Conservation (phyloP, 306 rosid genomes). For the Erythrophleum fordii region DNA sequence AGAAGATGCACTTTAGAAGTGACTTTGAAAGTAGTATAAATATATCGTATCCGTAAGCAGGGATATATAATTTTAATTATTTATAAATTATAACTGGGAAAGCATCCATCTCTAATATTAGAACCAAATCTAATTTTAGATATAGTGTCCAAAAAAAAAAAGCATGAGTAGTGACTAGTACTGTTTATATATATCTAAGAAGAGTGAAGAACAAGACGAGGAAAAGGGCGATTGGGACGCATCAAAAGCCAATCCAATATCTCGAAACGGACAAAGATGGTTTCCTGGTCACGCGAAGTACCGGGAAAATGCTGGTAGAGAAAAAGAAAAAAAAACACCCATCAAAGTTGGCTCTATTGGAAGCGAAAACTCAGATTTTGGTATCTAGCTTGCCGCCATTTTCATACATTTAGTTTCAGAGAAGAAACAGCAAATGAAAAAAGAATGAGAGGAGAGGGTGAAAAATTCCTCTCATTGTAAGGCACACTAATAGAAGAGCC, state of each 20-base stretch:
- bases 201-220: constrained; percentile 11
- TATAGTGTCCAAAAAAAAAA: background rate
- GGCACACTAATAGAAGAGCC: background rate
- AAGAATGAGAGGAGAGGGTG: constrained; percentile 9
- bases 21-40: background rate
- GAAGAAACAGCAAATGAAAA: background rate
- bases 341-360: constrained; percentile 25
- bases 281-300: background rate
- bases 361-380: constrained; percentile 15
- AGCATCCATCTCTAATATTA: constrained; percentile 22
- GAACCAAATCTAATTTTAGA: constrained; percentile 42
- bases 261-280: background rate
- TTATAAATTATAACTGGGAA: background rate
- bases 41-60: background rate
- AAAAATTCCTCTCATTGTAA: constrained; percentile 6
- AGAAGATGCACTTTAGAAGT: too few species aligned
- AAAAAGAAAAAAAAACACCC: constrained; percentile 12
- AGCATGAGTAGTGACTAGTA: background rate
- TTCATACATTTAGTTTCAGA: background rate
- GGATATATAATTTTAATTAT: background rate
- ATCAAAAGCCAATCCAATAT: background rate
- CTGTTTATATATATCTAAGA: background rate
- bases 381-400: background rate
- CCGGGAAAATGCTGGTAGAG: constrained; percentile 34
- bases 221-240: constrained; percentile 26